A percentile compares a stretch with the other conserved stretches of the same genome.
These are phyloP conservation scores for Grosmannia serpens DNA, from an alignment of 2,329 filamentous ascomycete genomes.

Conservation along the genomic window DNA sequence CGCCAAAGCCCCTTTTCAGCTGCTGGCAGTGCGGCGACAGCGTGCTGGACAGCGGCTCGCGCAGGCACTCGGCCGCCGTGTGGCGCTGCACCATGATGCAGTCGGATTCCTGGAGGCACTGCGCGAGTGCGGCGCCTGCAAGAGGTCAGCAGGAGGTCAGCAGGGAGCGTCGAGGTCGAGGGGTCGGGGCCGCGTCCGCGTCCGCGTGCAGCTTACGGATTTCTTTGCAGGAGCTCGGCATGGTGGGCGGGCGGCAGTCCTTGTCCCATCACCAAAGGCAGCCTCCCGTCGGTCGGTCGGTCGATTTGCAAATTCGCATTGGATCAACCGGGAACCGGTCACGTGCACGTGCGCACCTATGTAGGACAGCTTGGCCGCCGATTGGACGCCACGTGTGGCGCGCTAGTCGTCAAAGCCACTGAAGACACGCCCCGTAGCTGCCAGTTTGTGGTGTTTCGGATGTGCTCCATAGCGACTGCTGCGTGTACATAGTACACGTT, in stretches of 20 bases:
- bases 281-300: background rate
- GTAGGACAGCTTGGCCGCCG: background rate
- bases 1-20: constrained; percentile 81
- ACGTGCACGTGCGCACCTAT: no score
- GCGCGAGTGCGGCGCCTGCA: constrained; percentile 76
- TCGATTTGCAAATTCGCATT: background rate
- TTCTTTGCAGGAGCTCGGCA: constrained; percentile 96
- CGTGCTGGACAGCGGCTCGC: constrained; percentile 65
- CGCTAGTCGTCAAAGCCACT: background rate
- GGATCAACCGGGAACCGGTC: no score
- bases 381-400: background rate
- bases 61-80: constrained; percentile 77
- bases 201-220: background rate
- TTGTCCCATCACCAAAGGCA: no score
- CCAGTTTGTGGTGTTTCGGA: no score
- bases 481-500: background rate
- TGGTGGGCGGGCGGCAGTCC: no score
- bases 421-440: background rate
- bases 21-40: constrained; percentile 86
- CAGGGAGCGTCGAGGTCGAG: background rate
- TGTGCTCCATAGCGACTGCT: no score
- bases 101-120: constrained; percentile 92
- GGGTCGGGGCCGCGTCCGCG: no score
- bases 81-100: constrained; percentile 91
- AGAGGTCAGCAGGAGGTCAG: background rate